These are phyloP conservation scores for Diospyros kaki DNA, from an alignment of 148 eudicot genomes.

Conservation along the genomic window DNA sequence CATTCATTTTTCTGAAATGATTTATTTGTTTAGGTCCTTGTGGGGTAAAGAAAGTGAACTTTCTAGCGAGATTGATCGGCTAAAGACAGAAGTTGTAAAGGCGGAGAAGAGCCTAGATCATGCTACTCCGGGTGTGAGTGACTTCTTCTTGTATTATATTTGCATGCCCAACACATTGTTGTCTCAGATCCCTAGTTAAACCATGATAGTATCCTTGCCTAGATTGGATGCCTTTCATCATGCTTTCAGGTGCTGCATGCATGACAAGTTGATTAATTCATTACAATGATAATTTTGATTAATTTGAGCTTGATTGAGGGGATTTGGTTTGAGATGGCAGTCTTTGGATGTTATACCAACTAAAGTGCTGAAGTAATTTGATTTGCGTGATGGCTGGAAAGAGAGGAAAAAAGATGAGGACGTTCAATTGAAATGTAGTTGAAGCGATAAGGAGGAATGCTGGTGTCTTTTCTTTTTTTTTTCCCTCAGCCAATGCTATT, in stretches of 20 bases:
- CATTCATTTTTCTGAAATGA: not conserved
- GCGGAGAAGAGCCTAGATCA: slow-evolving; percentile 94
- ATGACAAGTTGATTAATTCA: not conserved
- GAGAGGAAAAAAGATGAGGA: too few species aligned
- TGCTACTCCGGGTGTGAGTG: slow-evolving; percentile 96
- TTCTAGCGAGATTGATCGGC: slow-evolving; percentile 67
- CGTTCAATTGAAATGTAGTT: too few species aligned
- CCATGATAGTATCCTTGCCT: slow-evolving; percentile 6
- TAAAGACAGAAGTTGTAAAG: slow-evolving; percentile 79
- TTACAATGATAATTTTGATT: not conserved
- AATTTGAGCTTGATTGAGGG: not conserved
- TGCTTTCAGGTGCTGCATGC: not conserved
- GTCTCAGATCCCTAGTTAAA: not conserved
- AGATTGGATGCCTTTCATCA: not conserved
- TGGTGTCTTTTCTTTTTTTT: too few species aligned
- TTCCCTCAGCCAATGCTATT: too few species aligned
- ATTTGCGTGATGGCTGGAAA: too few species aligned
- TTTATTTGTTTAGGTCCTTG: slow-evolving; percentile 48
- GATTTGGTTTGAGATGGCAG: too few species aligned
- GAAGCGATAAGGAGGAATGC: too few species aligned
- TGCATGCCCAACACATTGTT: not conserved
- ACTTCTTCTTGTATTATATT: slow-evolving; percentile 1
- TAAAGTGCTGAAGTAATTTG: too few species aligned
- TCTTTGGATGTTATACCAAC: too few species aligned
- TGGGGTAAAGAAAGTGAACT: slow-evolving; percentile 88